phyloP scores from a whole-genome alignment of 768 basidiomycete genomes.

The Lyophyllum shimeji region DNA sequence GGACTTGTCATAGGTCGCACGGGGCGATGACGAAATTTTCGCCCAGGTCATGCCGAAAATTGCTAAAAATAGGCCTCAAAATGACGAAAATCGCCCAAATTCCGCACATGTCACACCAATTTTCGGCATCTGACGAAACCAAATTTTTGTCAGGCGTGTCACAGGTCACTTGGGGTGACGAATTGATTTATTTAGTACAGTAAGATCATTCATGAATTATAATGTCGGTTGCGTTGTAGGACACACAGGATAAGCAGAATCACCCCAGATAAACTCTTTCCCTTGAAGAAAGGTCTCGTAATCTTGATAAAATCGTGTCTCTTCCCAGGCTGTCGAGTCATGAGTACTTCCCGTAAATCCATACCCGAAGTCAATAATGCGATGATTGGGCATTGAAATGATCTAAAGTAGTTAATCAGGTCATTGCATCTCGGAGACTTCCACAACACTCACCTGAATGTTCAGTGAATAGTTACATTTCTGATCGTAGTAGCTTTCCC shows the following conservation, averaged over 20 bases:
- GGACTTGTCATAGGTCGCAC: no score
- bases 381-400: conserved; percentile 31
- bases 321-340: conserved; percentile 29
- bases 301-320: conserved; percentile 19
- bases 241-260: conserved; percentile 39
- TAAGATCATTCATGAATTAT: background rate
- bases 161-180: no score
- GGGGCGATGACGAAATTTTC: no score
- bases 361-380: conserved; percentile 32
- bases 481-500: conserved; percentile 26
- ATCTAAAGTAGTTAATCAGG: conserved; percentile 18
- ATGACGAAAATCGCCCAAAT: no score
- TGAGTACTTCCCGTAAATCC: conserved; percentile 31
- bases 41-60: no score
- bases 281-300: conserved; percentile 21
- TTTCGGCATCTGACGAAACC: no score
- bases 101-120: no score
- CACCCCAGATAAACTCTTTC: conserved; percentile 35
- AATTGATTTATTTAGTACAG: no score
- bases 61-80: no score
- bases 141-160: no score
- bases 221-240: background rate
- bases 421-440: no score
- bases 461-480: conserved; percentile 29
- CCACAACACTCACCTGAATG: background rate